phyloP scores from a whole-genome alignment of 2,329 filamentous ascomycete genomes.

The Dendryphion nanum region DNA sequence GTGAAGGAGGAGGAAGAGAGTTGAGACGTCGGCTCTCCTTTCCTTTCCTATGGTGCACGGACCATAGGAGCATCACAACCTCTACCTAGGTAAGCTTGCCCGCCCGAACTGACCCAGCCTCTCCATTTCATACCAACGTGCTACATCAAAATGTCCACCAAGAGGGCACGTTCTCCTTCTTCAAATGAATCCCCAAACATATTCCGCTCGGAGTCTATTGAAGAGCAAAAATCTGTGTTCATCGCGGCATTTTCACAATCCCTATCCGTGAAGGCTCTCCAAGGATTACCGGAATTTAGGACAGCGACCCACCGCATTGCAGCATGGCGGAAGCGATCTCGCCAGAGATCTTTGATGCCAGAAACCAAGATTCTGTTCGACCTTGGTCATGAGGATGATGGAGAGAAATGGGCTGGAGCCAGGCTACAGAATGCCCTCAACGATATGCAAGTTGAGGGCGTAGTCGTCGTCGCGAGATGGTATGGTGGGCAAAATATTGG shows the following conservation, averaged over 20 bases:
- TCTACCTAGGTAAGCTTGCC: too few species aligned
- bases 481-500: conserved; percentile 55
- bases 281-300: conserved; percentile 44
- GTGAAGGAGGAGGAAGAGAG: too few species aligned
- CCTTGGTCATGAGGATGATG: conserved; percentile 52
- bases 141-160: too few species aligned
- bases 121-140: too few species aligned
- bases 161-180: conserved; percentile 25
- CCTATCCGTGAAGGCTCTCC: conserved; percentile 41
- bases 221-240: conserved; percentile 54
- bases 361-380: conserved; percentile 39
- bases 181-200: conserved; percentile 24
- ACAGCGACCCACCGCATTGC: conserved; percentile 52
- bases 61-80: too few species aligned
- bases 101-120: too few species aligned
- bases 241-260: conserved; percentile 50
- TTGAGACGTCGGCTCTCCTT: too few species aligned
- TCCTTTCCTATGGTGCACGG: too few species aligned
- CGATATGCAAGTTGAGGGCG: conserved; percentile 44
- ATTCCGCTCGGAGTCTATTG: conserved; percentile 46
- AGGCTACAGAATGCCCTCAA: conserved; percentile 48
- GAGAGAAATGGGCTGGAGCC: conserved; percentile 53
- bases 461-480: conserved; percentile 55
- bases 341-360: conserved; percentile 46
- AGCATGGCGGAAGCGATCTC: conserved; percentile 50